These are phyloP conservation scores for Lactifluus piperatus DNA, from an alignment of 768 basidiomycete genomes.

Conservation along the genomic window DNA sequence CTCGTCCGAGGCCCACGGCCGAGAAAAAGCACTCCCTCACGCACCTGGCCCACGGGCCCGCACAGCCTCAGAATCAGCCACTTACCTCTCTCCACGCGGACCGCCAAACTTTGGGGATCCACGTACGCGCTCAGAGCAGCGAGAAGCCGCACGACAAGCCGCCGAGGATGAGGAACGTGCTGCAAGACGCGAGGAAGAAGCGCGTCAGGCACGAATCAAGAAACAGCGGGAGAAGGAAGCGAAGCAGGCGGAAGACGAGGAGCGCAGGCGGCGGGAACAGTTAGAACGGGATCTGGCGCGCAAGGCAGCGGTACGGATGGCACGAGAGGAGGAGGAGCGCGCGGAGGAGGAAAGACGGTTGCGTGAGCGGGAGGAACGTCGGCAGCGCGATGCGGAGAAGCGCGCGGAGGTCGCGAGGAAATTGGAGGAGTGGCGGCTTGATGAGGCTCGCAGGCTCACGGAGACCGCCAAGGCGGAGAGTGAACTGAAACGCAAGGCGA, in stretches of 20 bases:
- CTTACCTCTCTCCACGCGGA: not conserved
- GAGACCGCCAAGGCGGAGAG: slow-evolving; percentile 7
- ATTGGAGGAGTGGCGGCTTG: slow-evolving; percentile 8
- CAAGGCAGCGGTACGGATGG: not conserved
- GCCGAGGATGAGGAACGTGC: not conserved
- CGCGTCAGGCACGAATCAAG: slow-evolving; percentile 14
- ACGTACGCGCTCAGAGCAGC: slow-evolving; percentile 1
- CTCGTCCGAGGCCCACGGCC: not conserved
- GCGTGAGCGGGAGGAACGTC: slow-evolving; percentile 10
- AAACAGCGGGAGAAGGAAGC: slow-evolving; percentile 6
- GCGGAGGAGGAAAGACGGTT: slow-evolving; percentile 2
- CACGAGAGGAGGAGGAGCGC: slow-evolving; percentile 10
- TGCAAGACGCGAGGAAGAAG: not conserved
- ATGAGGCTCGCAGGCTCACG: not conserved
- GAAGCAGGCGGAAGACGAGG: slow-evolving; percentile 3
- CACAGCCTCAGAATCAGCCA: slow-evolving; percentile 1
- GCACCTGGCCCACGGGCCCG: not conserved
- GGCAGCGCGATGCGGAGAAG: slow-evolving; percentile 9
- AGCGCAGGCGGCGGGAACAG: not conserved
- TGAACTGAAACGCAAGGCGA: slow-evolving; percentile 6
- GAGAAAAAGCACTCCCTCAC: slow-evolving; percentile 10
- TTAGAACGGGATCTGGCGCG: slow-evolving; percentile 11
- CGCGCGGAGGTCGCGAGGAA: not conserved
- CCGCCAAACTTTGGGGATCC: slow-evolving; percentile 13
- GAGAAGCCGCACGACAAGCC: not conserved